These are phyloP conservation scores for Myrica gale DNA, from an alignment of 306 rosid genomes.

Conservation along the genomic window DNA sequence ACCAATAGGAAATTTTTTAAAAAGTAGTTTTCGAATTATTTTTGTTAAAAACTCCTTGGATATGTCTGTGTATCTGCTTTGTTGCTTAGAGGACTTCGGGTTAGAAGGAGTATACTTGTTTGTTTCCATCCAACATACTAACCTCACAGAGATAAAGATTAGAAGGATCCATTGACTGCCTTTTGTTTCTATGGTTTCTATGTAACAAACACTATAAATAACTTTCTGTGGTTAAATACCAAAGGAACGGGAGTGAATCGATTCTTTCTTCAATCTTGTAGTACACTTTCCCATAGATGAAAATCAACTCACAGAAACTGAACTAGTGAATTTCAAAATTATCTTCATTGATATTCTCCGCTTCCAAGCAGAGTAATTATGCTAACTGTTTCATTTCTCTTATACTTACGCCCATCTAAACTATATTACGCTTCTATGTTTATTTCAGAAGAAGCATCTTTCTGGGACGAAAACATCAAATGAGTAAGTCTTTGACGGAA, in stretches of 20 bases:
- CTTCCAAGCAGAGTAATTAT: not conserved
- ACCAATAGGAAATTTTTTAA: not conserved
- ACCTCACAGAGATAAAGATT: too few relatives aligned
- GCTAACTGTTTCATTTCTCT: not conserved
- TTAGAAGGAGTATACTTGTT: not conserved
- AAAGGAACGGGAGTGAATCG: not conserved
- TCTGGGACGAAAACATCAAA: constrained; percentile 11
- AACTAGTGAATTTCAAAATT: not conserved
- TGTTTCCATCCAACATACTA: not conserved
- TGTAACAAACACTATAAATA: too few relatives aligned
- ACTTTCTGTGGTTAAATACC: not conserved
- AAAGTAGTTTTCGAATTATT: not conserved
- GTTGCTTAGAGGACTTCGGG: not conserved
- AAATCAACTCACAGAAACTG: not conserved
- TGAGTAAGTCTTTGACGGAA: not conserved
- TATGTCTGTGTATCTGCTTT: not conserved
- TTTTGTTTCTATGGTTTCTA: too few relatives aligned
- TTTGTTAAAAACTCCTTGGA: not conserved
- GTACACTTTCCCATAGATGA: not conserved
- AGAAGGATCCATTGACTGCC: too few relatives aligned
- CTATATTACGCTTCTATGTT: not conserved
- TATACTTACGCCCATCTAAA: not conserved
- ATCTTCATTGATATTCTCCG: not conserved
- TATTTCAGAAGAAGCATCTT: constrained; percentile 10
- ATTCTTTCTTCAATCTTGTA: not conserved